Conservation (phyloP, 2,329 filamentous ascomycete genomes). For the Pseudonectria buxi region DNA sequence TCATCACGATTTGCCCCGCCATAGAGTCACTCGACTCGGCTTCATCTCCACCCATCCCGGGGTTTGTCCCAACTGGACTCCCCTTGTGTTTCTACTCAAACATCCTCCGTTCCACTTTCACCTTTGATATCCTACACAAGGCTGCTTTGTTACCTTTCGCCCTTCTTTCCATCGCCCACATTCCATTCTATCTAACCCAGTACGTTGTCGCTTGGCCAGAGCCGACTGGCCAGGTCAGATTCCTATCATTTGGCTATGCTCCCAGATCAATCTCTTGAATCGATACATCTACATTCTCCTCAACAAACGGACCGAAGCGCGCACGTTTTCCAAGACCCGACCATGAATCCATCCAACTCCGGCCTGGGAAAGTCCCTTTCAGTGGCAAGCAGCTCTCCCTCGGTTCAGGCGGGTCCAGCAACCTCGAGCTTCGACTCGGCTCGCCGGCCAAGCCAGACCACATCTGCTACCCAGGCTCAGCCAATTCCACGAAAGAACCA, state of each 20-base stretch:
- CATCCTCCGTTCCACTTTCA: constrained; percentile 5
- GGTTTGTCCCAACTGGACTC: constrained; percentile 30
- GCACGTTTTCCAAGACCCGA: constrained; percentile 5
- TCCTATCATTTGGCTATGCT: too few species aligned
- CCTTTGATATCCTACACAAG: constrained; percentile 5
- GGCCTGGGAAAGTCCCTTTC: constrained; percentile 46
- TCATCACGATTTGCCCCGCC: constrained; percentile 31
- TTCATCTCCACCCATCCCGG: constrained; percentile 26
- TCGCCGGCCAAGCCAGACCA: constrained; percentile 39
- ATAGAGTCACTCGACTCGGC: constrained; percentile 25
- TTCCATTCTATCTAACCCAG: not conserved
- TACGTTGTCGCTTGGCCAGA: too few species aligned
- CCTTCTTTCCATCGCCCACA: too few species aligned
- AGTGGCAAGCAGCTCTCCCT: constrained; percentile 32
- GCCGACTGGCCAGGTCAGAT: too few species aligned
- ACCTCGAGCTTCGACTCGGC: constrained; percentile 43
- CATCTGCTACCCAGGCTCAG: constrained; percentile 20
- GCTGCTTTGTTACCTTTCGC: constrained; percentile 3
- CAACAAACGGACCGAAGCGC: not conserved
- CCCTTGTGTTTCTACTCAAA: constrained; percentile 15
- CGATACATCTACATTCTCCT: constrained; percentile 1
- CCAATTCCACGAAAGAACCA: constrained; percentile 66
- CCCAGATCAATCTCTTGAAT: too few species aligned
- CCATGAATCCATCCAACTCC: constrained; percentile 29
- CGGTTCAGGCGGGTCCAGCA: constrained; percentile 35